A percentile compares a stretch with the other conserved stretches of the same genome.
Evolutionary conservation across 192 early-diverging fungal genomes (phyloP).

Genomic region (Coemansia sp.): DNA sequence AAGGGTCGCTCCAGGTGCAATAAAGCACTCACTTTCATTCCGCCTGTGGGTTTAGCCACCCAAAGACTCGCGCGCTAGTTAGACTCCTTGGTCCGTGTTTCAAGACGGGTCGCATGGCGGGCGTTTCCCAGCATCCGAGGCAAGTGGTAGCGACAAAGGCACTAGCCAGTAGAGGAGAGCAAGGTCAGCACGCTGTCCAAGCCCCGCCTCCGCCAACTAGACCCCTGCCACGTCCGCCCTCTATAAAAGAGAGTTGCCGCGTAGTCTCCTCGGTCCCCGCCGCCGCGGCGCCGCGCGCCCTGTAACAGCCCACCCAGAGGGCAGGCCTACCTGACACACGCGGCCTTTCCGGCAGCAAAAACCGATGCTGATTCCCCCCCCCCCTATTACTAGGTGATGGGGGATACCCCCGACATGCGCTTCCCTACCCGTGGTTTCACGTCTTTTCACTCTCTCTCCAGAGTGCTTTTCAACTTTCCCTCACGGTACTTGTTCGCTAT

Average conservation of each 20-base stretch:
- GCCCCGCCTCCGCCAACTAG: not conserved
- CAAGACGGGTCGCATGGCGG: conserved; percentile 69
- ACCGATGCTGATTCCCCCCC: conserved; percentile 33
- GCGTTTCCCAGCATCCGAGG: conserved; percentile 58
- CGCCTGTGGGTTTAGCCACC: conserved; percentile 46
- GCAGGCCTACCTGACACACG: conserved; percentile 44
- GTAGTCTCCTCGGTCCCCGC: conserved; percentile 55
- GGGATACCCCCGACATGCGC: conserved; percentile 26
- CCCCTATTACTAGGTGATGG: not conserved
- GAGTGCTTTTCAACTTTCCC: conserved; percentile 82
- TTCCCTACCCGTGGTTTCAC: conserved; percentile 82
- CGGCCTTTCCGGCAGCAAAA: conserved; percentile 43
- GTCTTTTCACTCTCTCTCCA: conserved; percentile 81
- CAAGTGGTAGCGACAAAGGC: conserved; percentile 1
- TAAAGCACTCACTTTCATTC: conserved; percentile 51
- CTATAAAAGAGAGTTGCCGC: conserved; percentile 20
- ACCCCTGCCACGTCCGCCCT: not conserved
- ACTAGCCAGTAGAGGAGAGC: not conserved
- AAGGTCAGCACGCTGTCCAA: conserved; percentile 25
- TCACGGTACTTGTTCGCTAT: conserved; percentile 86
- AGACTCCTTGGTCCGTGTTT: conserved; percentile 82
- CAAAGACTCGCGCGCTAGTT: conserved; percentile 71
- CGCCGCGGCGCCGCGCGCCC: conserved; percentile 46
- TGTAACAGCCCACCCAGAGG: conserved; percentile 54
- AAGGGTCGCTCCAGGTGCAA: conserved; percentile 26